Percentiles rank a stretch among this genome's conserved stretches.
These are phyloP conservation scores for Pseudogymnoascus sp. DNA, from an alignment of 2,329 filamentous ascomycete genomes.

Conservation along the genomic window DNA sequence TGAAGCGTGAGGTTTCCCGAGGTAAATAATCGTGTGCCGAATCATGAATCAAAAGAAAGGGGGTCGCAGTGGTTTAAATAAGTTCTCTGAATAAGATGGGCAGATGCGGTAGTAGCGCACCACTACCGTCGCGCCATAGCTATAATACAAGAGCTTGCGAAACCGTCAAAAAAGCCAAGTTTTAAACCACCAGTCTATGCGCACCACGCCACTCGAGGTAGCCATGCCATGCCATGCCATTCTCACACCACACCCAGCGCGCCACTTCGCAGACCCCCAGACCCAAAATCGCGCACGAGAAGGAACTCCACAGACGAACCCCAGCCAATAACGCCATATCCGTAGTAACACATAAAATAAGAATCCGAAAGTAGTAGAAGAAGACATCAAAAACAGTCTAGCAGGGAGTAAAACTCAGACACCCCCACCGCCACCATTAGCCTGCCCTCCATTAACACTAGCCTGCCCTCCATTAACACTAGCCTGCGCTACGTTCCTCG, in stretches of 20 bases:
- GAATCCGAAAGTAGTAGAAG: background rate
- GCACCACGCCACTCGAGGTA: background rate
- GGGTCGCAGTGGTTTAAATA: background rate
- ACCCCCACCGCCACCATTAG: background rate
- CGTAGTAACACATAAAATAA: constrained; percentile 2
- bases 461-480: background rate
- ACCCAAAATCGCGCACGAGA: background rate
- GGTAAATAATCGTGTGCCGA: background rate
- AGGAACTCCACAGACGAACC: background rate
- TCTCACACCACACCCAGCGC: background rate
- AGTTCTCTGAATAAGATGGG: background rate
- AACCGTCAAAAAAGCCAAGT: background rate
- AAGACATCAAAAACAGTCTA: background rate
- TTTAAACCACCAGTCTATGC: background rate
- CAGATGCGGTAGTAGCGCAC: background rate
- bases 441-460: background rate
- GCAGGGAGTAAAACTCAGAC: background rate
- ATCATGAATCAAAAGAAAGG: background rate
- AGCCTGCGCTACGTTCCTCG: background rate
- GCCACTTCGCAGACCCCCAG: background rate
- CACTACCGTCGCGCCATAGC: background rate
- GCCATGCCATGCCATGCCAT: background rate
- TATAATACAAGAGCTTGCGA: background rate
- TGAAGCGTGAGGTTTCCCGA: background rate
- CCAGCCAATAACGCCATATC: background rate